Percentiles rank a stretch among this genome's conserved stretches.
Conservation (phyloP, 1,284 basidiomycete species). For the Fomitopsis palustris region DNA sequence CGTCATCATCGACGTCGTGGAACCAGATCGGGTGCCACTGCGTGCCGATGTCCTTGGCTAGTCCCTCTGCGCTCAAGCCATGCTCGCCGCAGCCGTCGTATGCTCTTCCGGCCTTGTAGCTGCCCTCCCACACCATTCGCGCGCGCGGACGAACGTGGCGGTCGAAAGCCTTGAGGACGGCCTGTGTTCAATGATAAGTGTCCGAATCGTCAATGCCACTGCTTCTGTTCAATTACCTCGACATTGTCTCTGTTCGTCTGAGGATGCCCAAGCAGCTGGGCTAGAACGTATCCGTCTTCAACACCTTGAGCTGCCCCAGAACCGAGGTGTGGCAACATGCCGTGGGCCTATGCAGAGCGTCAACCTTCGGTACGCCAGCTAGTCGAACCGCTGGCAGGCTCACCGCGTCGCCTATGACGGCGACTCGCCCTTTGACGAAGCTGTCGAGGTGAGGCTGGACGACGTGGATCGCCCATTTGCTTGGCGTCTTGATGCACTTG, state of each 20-base stretch:
- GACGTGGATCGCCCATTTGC: slow-evolving; percentile 59
- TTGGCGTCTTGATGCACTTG: slow-evolving; percentile 44
- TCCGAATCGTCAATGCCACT: neutral
- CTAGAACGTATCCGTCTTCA: slow-evolving; percentile 54
- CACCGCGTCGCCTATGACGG: slow-evolving; percentile 59
- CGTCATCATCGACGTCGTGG: slow-evolving; percentile 39
- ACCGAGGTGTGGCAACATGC: slow-evolving; percentile 59
- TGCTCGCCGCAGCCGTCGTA: slow-evolving; percentile 24
- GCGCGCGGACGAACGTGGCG: slow-evolving; percentile 40
- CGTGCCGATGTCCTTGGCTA: slow-evolving; percentile 29
- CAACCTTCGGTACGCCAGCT: neutral
- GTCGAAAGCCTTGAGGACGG: slow-evolving; percentile 43
- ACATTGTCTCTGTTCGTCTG: slow-evolving; percentile 41
- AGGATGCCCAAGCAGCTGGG: slow-evolving; percentile 44
- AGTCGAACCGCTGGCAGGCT: slow-evolving; percentile 11
- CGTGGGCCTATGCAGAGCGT: slow-evolving; percentile 42
- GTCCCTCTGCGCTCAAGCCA: slow-evolving; percentile 15
- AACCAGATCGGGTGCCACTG: slow-evolving; percentile 48
- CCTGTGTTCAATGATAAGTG: slow-evolving; percentile 23
- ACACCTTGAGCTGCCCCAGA: slow-evolving; percentile 62
- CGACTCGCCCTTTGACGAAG: slow-evolving; percentile 45
- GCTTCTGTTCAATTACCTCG: slow-evolving; percentile 30
- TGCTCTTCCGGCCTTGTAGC: slow-evolving; percentile 33
- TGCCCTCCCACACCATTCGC: slow-evolving; percentile 41
- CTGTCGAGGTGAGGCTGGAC: slow-evolving; percentile 45